Evolutionary conservation across 208 protist species (phyloP).

Genomic region (Novymonas esmeraldas): DNA sequence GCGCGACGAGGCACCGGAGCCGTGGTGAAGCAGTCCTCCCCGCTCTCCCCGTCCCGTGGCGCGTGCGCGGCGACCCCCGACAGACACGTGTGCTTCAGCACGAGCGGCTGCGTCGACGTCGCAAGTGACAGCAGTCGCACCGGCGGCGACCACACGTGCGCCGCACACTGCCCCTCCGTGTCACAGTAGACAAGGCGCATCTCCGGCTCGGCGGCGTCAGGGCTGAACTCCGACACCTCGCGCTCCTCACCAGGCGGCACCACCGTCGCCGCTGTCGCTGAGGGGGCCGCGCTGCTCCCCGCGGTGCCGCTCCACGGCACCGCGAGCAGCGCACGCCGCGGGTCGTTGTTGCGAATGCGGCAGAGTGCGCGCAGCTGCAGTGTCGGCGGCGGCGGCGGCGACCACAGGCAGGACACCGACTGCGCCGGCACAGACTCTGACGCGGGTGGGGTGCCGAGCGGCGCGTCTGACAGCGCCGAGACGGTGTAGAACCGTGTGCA

Average conservation of each 20-base stretch:
- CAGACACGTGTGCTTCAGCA: constrained; percentile 37
- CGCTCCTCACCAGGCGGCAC: constrained; percentile 15
- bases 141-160: constrained; percentile 47
- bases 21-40: not conserved
- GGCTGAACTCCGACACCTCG: constrained; percentile 16
- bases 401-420: constrained; percentile 2
- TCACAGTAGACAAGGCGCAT: constrained; percentile 33
- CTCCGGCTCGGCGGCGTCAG: constrained; percentile 25
- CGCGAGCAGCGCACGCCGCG: constrained; percentile 14
- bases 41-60: not conserved
- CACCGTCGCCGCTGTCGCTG: constrained; percentile 14
- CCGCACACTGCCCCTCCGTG: not conserved
- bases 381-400: constrained; percentile 2
- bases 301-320: constrained; percentile 1
- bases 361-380: constrained; percentile 24
- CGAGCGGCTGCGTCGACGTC: constrained; percentile 36
- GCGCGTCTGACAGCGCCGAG: not conserved
- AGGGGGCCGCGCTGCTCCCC: not conserved
- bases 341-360: constrained; percentile 17
- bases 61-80: too few species aligned
- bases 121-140: constrained; percentile 44
- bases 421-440: not conserved
- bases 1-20: not conserved
- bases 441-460: not conserved
- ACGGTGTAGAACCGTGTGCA: constrained; percentile 31